Evolutionary conservation across 371 early-diverging fungal species (phyloP).

Genomic region (Haplosporangium sp.): DNA sequence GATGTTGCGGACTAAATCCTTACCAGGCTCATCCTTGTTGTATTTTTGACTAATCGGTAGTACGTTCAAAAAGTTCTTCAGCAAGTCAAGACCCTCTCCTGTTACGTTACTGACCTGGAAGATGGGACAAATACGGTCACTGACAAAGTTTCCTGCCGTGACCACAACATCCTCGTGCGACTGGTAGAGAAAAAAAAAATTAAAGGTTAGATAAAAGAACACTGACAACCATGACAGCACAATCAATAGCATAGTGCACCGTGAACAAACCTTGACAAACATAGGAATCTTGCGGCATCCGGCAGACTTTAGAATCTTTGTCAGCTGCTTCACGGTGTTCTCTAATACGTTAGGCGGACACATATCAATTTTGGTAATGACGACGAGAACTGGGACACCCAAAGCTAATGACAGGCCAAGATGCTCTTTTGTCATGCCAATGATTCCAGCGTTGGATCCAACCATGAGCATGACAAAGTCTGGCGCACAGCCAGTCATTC

Average conservation of each 20-base stretch:
- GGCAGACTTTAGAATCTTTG: constrained; percentile 84
- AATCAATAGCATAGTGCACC: neutral
- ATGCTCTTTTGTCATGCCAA: constrained; percentile 96
- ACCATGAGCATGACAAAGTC: constrained; percentile 94
- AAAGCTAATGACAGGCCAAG: constrained; percentile 90
- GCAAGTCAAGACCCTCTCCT: constrained; percentile 85
- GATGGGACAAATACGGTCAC: constrained; percentile 92
- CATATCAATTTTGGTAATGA: constrained; percentile 93
- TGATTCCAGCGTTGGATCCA: constrained; percentile 91
- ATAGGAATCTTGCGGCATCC: constrained; percentile 94
- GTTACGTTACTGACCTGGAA: constrained; percentile 95
- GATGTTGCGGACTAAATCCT: neutral
- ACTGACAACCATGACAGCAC: neutral
- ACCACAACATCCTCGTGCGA: constrained; percentile 77
- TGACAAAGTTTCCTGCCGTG: constrained; percentile 84
- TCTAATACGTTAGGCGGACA: constrained; percentile 89
- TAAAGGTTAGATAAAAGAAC: neutral
- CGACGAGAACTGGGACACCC: constrained; percentile 88
- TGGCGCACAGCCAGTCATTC: constrained; percentile 90
- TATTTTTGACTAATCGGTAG: constrained; percentile 78
- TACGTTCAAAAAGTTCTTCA: constrained; percentile 86
- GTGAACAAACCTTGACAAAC: constrained; percentile 73
- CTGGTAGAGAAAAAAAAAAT: neutral
- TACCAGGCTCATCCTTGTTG: constrained; percentile 64
- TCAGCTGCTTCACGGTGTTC: constrained; percentile 83